Evolutionary conservation across 805 yeast species (phyloP), one percentile per base, ranked within the genome.

Genomic region (Myxozyma kluyveri): DNA sequence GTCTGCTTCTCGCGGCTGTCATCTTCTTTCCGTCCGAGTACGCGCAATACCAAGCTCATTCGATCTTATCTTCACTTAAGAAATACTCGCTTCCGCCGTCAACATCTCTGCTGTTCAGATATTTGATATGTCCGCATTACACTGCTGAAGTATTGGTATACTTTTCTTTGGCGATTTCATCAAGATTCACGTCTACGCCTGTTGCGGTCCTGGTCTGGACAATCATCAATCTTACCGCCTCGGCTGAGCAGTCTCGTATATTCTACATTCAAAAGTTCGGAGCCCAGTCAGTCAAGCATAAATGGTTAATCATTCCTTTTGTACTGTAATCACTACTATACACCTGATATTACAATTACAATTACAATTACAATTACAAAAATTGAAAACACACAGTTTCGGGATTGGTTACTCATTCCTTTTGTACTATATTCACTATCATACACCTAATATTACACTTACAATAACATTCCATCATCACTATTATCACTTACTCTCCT

Each of bases 121-220:
- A 58, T 14, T 71, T 74, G 2, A 70, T 80, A 3, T 79, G 83
- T 56, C 84, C 88, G 0, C 89, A 84, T 64, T 84, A 83, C 58
- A 67, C 78, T 5, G 80, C 80, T 58, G 90, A 84, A 62, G 66
- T 81, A 4, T 40, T 71, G 23, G 70, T 83, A 14, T 84, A 84
- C 57, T 26, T 70, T 0, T 54, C 71, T 0, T 32, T 68, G 0
- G 54, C 54, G 19, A 7, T 54, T 4, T n/a, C 49, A 5, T 46
- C 51, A 44, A 42, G 42, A 3, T 39, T 63, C 9, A 46, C 60
- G 3, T 57, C 63, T 6, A 59, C 62, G 3, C 46, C 56, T 6
- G 40, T 57, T 45, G 43, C 54, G 6, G 54, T 66, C 5, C 37
- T 61, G 2, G 42, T 61, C 17, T 70, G 73, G 73, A 69, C 69